These are phyloP conservation scores for Beverwykella pulmonaria DNA, from an alignment of 495 filamentous ascomycete species.

Conservation along the genomic window DNA sequence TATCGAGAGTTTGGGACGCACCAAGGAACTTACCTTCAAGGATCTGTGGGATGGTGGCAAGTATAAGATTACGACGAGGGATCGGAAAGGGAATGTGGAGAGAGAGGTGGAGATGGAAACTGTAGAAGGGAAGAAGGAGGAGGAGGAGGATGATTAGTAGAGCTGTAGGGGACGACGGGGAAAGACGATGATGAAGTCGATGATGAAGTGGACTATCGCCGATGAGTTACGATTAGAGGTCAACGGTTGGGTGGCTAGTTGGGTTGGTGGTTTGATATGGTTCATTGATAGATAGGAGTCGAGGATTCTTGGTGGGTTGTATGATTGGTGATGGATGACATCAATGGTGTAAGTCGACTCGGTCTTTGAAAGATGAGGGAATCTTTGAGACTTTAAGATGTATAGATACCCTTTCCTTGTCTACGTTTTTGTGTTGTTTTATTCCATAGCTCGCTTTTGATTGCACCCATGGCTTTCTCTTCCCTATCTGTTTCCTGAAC, in stretches of 20 bases:
- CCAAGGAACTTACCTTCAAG: slow-evolving; percentile 89
- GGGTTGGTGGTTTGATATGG: neutral
- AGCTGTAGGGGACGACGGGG: neutral
- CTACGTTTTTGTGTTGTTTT: neutral
- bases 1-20: slow-evolving; percentile 91
- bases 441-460: too few species aligned
- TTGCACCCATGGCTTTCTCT: too few species aligned
- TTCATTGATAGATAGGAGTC: neutral
- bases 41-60: slow-evolving; percentile 74
- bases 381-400: neutral
- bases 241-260: neutral
- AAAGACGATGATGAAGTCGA: neutral
- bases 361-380: neutral
- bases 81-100: slow-evolving; percentile 52
- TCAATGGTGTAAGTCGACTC: neutral
- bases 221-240: neutral
- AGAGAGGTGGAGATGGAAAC: slow-evolving; percentile 45
- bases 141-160: slow-evolving; percentile 22
- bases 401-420: slow-evolving; percentile 3
- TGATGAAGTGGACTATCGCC: neutral
- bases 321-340: neutral
- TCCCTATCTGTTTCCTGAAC: too few species aligned
- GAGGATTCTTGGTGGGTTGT: neutral
- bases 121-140: slow-evolving; percentile 36
- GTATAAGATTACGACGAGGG: slow-evolving; percentile 67